Percentiles rank a stretch among this genome's conserved stretches.
phyloP scores from a whole-genome alignment of 129 eudicot species.

The Pittosporum tobira region DNA sequence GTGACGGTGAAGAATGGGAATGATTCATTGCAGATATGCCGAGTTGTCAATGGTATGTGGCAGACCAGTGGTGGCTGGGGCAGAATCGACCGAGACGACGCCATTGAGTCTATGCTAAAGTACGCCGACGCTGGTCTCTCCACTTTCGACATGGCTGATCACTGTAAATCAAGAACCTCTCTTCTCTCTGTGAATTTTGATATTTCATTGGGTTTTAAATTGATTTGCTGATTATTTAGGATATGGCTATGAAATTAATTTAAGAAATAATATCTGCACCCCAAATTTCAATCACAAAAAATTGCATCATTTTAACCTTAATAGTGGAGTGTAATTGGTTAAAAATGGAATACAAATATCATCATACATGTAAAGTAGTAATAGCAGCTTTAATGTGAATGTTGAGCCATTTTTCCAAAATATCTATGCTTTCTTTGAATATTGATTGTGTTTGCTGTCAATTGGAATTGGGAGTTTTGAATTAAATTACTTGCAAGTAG shows the following conservation, averaged over 20 bases:
- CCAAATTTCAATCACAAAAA: not conserved
- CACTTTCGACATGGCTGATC: conserved; percentile 98
- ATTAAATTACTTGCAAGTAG: too few species aligned
- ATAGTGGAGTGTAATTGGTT: too few species aligned
- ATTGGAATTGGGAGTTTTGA: not conserved
- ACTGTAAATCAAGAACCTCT: conserved; percentile 30
- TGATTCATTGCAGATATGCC: conserved; percentile 79
- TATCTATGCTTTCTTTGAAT: too few species aligned
- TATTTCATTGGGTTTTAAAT: not conserved
- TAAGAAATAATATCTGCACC: too few species aligned
- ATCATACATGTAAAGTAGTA: too few species aligned
- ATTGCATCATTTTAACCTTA: too few species aligned
- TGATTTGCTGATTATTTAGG: not conserved
- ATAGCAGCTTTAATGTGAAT: too few species aligned
- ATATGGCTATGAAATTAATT: not conserved
- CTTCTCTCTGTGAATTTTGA: conserved; percentile 1
- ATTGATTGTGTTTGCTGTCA: too few species aligned
- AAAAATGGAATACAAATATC: too few species aligned
- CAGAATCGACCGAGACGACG: conserved; percentile 69
- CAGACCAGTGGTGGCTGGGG: conserved; percentile 99
- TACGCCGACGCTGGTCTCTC: conserved; percentile 83
- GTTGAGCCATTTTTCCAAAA: too few species aligned
- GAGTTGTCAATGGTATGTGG: conserved; percentile 98
- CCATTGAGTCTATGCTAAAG: conserved; percentile 85
- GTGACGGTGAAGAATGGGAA: conserved; percentile 60